These are phyloP conservation scores for Phaeosphaeria sp. DNA, from an alignment of 2,329 filamentous ascomycete genomes.

Conservation along the genomic window DNA sequence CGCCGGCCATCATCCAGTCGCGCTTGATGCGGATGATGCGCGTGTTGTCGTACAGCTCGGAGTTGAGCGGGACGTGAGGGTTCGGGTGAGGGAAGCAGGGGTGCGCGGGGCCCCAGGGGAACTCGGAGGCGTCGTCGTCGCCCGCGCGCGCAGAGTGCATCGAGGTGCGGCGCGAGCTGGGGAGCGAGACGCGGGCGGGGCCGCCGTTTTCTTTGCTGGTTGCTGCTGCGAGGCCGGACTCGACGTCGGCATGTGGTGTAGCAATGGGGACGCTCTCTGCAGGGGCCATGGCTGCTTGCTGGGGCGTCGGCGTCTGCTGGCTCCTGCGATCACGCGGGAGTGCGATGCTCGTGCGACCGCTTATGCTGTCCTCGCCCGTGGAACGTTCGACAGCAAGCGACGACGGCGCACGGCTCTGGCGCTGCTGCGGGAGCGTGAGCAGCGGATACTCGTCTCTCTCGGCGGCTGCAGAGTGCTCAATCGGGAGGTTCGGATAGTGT, in stretches of 20 bases:
- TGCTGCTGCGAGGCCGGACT: slow-evolving; percentile 23
- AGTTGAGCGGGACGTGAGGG: slow-evolving; percentile 82
- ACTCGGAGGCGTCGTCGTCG: slow-evolving; percentile 59
- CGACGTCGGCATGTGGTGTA: slow-evolving; percentile 29
- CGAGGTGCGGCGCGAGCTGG: slow-evolving; percentile 35
- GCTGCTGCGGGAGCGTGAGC: slow-evolving; percentile 64
- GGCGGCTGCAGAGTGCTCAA: slow-evolving; percentile 45
- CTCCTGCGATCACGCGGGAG: slow-evolving; percentile 52
- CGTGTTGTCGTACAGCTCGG: slow-evolving; percentile 76
- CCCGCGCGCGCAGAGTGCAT: slow-evolving; percentile 53
- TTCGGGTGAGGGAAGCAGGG: slow-evolving; percentile 95
- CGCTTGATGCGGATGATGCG: slow-evolving; percentile 89
- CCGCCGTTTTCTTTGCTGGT: slow-evolving; percentile 10
- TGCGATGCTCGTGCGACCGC: slow-evolving; percentile 58
- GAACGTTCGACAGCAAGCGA: slow-evolving; percentile 48
- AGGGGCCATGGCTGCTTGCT: slow-evolving; percentile 30
- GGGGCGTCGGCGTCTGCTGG: slow-evolving; percentile 34
- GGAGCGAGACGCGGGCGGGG: slow-evolving; percentile 33
- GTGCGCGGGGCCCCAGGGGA: slow-evolving; percentile 91
- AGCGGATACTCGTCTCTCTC: slow-evolving; percentile 62
- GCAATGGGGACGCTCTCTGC: slow-evolving; percentile 16
- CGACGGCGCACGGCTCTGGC: slow-evolving; percentile 58
- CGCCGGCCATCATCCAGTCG: slow-evolving; percentile 89
- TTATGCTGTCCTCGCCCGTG: slow-evolving; percentile 49
- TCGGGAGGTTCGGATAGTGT: slow-evolving; percentile 52